These are phyloP conservation scores for Papiliotrema flavescens DNA, from an alignment of 1,284 basidiomycete species.

Conservation along the genomic window DNA sequence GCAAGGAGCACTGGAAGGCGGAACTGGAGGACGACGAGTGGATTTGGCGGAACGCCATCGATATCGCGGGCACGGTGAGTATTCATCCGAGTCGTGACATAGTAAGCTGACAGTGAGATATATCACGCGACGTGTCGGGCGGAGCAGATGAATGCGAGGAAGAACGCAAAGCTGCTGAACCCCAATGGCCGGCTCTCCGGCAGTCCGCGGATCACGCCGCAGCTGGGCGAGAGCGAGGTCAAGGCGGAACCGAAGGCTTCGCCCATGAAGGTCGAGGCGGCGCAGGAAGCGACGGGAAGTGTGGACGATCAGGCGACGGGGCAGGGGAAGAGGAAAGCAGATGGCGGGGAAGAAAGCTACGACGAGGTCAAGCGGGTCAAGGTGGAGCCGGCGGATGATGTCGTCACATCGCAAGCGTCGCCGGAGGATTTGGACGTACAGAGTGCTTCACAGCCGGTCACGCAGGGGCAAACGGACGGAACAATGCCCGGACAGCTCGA, in stretches of 20 bases:
- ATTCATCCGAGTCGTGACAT: not conserved
- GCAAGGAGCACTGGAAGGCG: slow-evolving; percentile 88
- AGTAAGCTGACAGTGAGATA: slow-evolving; percentile 54
- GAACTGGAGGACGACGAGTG: slow-evolving; percentile 99
- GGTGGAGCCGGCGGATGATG: slow-evolving; percentile 7
- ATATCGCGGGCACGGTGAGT: slow-evolving; percentile 73
- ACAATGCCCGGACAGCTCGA: not conserved
- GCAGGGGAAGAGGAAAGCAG: slow-evolving; percentile 37
- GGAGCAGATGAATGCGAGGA: slow-evolving; percentile 51
- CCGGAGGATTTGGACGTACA: not conserved
- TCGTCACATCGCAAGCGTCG: not conserved
- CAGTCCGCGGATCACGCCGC: slow-evolving; percentile 19
- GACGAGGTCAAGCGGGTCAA: slow-evolving; percentile 17
- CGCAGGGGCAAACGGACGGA: not conserved
- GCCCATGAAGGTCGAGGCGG: not conserved
- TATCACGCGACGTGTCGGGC: slow-evolving; percentile 90
- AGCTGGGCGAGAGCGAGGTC: slow-evolving; percentile 1
- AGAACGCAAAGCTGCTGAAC: slow-evolving; percentile 1
- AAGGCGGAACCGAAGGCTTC: not conserved
- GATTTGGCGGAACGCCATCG: slow-evolving; percentile 92
- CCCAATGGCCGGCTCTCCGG: not conserved
- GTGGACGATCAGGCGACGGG: not conserved
- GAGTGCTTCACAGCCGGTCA: not conserved
- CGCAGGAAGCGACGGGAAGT: not conserved
- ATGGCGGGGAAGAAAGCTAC: slow-evolving; percentile 9